Conservation (phyloP, 1,284 basidiomycete genomes). For the Leucoagaricus sp. region DNA sequence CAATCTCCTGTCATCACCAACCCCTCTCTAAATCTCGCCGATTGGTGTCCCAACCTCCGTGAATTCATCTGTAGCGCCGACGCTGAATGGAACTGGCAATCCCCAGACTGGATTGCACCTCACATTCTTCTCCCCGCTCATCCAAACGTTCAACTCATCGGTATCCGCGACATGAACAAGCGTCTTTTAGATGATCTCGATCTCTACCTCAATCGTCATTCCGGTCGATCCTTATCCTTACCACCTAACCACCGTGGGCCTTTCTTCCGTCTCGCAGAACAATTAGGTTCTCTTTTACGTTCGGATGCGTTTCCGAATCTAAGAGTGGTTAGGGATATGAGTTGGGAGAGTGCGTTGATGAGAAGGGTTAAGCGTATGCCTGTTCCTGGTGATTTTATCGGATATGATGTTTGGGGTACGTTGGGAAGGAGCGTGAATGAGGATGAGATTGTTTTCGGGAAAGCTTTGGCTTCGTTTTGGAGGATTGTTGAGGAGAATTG, state of each 20-base stretch:
- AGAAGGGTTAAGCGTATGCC: conserved; percentile 55
- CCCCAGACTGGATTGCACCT: conserved; percentile 78
- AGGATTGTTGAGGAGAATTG: conserved; percentile 45
- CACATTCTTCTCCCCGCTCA: conserved; percentile 69
- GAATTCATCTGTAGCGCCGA: conserved; percentile 74
- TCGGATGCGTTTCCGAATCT: conserved; percentile 62
- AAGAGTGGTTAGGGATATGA: conserved; percentile 62
- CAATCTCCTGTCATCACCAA: conserved; percentile 56
- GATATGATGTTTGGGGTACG: conserved; percentile 2
- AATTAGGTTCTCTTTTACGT: conserved; percentile 60
- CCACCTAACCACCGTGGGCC: conserved; percentile 36
- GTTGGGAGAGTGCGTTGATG: conserved; percentile 57
- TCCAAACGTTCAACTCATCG: conserved; percentile 62
- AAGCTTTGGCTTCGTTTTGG: conserved; percentile 51
- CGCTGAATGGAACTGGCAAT: conserved; percentile 78
- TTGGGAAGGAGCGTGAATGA: background rate
- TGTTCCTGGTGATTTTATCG: background rate
- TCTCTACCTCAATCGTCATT: conserved; percentile 8
- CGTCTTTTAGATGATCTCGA: conserved; percentile 43
- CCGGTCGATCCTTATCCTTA: conserved; percentile 24
- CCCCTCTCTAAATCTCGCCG: conserved; percentile 56
- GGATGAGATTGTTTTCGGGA: conserved; percentile 18
- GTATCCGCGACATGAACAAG: conserved; percentile 69
- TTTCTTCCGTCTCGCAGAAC: conserved; percentile 67
- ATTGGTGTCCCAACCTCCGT: conserved; percentile 66